phyloP scores from a whole-genome alignment of 164 flowering plant genomes.

The Stephania japonica region DNA sequence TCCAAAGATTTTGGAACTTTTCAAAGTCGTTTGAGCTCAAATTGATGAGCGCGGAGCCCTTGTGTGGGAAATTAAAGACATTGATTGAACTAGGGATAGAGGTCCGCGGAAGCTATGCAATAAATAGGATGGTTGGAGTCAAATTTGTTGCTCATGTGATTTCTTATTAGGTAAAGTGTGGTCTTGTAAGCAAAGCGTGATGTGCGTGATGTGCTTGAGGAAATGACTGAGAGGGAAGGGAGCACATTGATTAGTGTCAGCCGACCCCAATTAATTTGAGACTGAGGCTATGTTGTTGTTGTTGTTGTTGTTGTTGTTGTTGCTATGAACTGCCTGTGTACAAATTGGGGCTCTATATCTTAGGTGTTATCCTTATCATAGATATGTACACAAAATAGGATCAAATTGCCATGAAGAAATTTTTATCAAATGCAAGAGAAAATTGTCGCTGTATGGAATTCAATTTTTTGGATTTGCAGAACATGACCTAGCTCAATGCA shows the following conservation, averaged over 20 bases:
- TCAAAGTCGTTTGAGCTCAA: too few species aligned
- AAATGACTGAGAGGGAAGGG: conserved; percentile 14
- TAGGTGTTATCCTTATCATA: conserved; percentile 5
- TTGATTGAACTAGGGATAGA: too few species aligned
- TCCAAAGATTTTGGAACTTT: too few species aligned
- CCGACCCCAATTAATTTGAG: too few species aligned
- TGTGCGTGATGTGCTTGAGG: conserved; percentile 6
- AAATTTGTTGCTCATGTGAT: conserved; percentile 12
- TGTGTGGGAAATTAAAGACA: too few species aligned
- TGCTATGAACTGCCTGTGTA: conserved; percentile 14
- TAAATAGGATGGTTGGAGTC: background rate
- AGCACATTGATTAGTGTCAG: conserved; percentile 16
- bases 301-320: too few species aligned
- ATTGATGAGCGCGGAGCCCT: too few species aligned
- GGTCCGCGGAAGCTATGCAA: background rate
- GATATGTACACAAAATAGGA: conserved; percentile 11
- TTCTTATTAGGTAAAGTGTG: conserved; percentile 12
- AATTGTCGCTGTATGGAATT: conserved; percentile 17
- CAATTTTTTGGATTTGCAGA: conserved; percentile 17
- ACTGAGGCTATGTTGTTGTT: too few species aligned
- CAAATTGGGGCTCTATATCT: conserved; percentile 10
- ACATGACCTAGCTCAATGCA: conserved; percentile 7
- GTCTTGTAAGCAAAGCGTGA: background rate
- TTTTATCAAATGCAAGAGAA: conserved; percentile 12
- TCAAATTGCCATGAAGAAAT: conserved; percentile 2